These are phyloP conservation scores for Eleusine indica DNA, from an alignment of 176 grass and related monocot genomes.

Conservation along the genomic window DNA sequence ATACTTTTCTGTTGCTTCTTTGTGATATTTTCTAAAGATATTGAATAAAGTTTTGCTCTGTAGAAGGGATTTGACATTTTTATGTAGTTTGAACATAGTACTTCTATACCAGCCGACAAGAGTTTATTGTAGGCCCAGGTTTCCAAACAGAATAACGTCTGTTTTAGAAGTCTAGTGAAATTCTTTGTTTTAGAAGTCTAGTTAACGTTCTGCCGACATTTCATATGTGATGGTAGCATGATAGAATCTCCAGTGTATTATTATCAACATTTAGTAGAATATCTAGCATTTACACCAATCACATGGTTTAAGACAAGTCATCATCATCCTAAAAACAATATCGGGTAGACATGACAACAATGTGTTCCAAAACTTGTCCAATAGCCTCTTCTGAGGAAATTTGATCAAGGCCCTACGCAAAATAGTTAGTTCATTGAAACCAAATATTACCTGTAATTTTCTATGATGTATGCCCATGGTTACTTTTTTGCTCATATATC, in stretches of 20 bases:
- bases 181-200: background rate
- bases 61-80: slow-evolving; percentile 7
- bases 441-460: background rate
- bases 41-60: background rate
- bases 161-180: background rate
- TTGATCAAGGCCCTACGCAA: background rate
- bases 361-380: background rate
- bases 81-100: background rate
- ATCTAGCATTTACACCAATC: background rate
- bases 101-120: background rate
- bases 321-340: background rate
- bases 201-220: slow-evolving; percentile 10
- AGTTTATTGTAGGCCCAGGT: background rate
- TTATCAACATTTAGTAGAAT: too few relatives aligned
- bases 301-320: background rate
- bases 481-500: slow-evolving; percentile 4
- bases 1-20: slow-evolving; percentile 7
- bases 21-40: slow-evolving; percentile 18
- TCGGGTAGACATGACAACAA: background rate
- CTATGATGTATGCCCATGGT: background rate
- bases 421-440: slow-evolving; percentile 1
- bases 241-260: background rate
- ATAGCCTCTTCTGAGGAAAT: background rate
- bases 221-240: background rate
- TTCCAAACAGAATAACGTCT: background rate